Evolutionary conservation across 352 stramenopile genomes (phyloP), one percentile per base, ranked within the genome.

Genomic region (Peronospora destructor): DNA sequence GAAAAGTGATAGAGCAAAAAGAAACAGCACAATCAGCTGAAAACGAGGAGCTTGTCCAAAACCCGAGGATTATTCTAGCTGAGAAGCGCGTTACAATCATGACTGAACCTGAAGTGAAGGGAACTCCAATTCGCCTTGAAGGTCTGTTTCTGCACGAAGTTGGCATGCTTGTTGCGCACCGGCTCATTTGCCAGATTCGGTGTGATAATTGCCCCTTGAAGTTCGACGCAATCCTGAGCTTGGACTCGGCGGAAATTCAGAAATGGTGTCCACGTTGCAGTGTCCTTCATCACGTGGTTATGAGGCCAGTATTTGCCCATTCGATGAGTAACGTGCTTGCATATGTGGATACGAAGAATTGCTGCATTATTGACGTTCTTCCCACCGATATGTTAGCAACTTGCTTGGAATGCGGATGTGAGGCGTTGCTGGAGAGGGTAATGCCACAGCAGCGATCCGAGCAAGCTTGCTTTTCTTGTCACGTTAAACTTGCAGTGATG

Each of bases 241-340:
- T 93, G 12, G 57, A 79, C 17, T 52, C 58, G 3, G 32, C 67
- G 0, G 42, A 51, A 16, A 46, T 89, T 4, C 79, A 81, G 17
- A 85, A 88, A 45, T 93, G 82, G 82, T 93, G 82, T 57, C 79
- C 79, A 10, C 64, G 82, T 12, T 93, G 82, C 61, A 91, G 79
- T 45, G 59, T 72, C 17, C 71, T 85, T 35, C 82, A 93, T 34
- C 61, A 80, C 8, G 65, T 89, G 30, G n/a, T 61, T 6, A 64
- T 93, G 46, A 69, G 66, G 4, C 73, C 82, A 4, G 65, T 87
- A 32, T 84, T 93, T 45, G 72, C 81, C 2, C 82, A 93, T 57
- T 67, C 61, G 0, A 60, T 72, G 35, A 89, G 77, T 59, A 61
- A 75, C 17, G 45, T 87, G 25, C 37, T 87, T 16, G 70, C 76